A percentile compares a stretch with the other conserved stretches of the same genome.
phyloP scores from a whole-genome alignment of 1,284 basidiomycete species.

The Rhodotorula sp. region DNA sequence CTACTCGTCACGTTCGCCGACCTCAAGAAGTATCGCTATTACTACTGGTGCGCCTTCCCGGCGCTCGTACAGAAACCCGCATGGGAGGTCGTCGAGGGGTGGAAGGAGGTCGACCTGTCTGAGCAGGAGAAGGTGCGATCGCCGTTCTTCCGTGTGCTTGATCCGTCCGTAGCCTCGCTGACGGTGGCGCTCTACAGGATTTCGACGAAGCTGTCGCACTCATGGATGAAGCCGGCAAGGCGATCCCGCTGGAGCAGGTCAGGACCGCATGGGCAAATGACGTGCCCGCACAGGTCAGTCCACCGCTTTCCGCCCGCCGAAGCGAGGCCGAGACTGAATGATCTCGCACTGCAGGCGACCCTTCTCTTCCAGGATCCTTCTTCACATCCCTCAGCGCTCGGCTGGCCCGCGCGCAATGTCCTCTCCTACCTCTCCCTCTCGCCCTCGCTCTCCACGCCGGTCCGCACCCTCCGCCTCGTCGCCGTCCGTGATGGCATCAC shows the following conservation, averaged over 20 bases:
- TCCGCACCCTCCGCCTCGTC: conserved; percentile 59
- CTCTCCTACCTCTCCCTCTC: conserved; percentile 71
- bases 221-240: neutral
- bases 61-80: conserved; percentile 81
- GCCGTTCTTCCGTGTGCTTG: neutral
- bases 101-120: neutral
- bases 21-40: conserved; percentile 96
- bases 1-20: conserved; percentile 91
- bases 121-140: neutral
- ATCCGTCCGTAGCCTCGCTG: neutral
- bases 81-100: conserved; percentile 65
- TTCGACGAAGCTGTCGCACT: neutral
- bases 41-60: conserved; percentile 98
- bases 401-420: conserved; percentile 93
- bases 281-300: conserved; percentile 53
- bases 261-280: conserved; percentile 59
- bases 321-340: too few relatives aligned
- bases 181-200: neutral
- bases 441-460: conserved; percentile 50
- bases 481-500: conserved; percentile 64
- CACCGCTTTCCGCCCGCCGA: neutral
- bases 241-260: neutral
- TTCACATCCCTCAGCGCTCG: conserved; percentile 71
- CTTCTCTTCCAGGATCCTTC: conserved; percentile 87
- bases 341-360: conserved; percentile 55